Conservation (phyloP, 2,329 filamentous ascomycete genomes). For the Amauroascus niger region DNA sequence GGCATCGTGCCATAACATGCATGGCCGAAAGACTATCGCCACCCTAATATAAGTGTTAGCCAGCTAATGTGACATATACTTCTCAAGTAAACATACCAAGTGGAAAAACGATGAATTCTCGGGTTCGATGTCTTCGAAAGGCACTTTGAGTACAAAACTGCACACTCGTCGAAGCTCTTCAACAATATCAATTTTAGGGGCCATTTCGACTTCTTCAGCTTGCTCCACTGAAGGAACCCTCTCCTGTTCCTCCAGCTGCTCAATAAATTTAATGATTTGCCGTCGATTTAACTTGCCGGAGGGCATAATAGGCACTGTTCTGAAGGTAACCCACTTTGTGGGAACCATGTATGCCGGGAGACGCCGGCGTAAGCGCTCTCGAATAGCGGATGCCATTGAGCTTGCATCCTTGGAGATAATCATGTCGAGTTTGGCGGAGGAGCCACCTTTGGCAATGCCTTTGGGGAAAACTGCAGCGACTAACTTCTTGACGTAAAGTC, state of each 20-base stretch:
- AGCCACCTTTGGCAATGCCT: background rate
- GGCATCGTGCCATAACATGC: slow-evolving; percentile 20
- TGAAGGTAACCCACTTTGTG: slow-evolving; percentile 18
- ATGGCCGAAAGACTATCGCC: slow-evolving; percentile 25
- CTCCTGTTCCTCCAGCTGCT: slow-evolving; percentile 7
- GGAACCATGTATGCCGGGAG: slow-evolving; percentile 24
- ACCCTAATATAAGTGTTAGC: slow-evolving; percentile 16
- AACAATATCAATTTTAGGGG: slow-evolving; percentile 6
- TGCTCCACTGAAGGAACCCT: background rate
- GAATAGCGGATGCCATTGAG: slow-evolving; percentile 3
- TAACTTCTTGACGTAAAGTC: slow-evolving; percentile 12
- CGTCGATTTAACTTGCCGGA: slow-evolving; percentile 23
- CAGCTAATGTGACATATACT: slow-evolving; percentile 11
- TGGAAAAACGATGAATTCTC: slow-evolving; percentile 26
- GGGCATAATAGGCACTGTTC: slow-evolving; percentile 19
- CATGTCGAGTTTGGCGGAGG: slow-evolving; percentile 6
- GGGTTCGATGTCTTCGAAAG: slow-evolving; percentile 15
- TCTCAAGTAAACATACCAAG: slow-evolving; percentile 13
- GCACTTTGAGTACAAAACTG: slow-evolving; percentile 20
- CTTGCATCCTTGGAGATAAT: slow-evolving; percentile 7
- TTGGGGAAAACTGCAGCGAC: slow-evolving; percentile 11
- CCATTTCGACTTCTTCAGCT: background rate
- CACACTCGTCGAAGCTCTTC: slow-evolving; percentile 18
- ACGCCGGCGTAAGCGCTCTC: slow-evolving; percentile 15
- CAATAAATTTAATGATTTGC: slow-evolving; percentile 16